Evolutionary conservation across 371 early-diverging fungal species (phyloP).

Genomic region (Capniomyces stellatus): DNA sequence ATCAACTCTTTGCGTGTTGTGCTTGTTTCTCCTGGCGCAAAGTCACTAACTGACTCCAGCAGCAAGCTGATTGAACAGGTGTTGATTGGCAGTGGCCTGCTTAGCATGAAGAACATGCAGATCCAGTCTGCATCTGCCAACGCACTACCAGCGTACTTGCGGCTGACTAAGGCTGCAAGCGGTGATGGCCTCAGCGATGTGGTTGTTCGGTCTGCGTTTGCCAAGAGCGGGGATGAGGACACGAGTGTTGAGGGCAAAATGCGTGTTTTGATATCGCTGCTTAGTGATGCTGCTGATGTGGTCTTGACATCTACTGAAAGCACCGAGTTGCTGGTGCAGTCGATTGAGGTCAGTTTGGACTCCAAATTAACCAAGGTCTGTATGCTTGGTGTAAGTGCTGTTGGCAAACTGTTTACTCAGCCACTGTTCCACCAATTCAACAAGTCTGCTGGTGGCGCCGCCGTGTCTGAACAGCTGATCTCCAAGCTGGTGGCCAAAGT

Average conservation of each 20-base stretch:
- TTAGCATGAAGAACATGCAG: constrained; percentile 1
- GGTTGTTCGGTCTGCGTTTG: not conserved
- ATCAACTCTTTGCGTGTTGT: constrained; percentile 16
- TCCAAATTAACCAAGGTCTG: constrained; percentile 7
- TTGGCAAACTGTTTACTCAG: constrained; percentile 7
- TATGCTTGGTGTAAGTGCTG: constrained; percentile 12
- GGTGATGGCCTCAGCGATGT: not conserved
- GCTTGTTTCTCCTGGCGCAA: constrained; percentile 10
- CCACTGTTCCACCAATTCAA: constrained; percentile 3
- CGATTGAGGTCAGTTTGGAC: constrained; percentile 14
- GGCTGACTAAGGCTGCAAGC: not conserved
- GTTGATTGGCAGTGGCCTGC: constrained; percentile 1
- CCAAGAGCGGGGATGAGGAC: not conserved
- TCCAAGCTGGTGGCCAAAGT: constrained; percentile 7
- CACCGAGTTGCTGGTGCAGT: not conserved
- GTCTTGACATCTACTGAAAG: not conserved
- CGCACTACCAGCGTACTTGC: not conserved
- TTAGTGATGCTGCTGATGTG: not conserved
- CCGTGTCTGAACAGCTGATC: constrained; percentile 10
- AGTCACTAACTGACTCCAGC: constrained; percentile 10
- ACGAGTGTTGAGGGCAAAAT: not conserved
- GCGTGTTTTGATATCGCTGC: not conserved
- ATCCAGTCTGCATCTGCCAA: not conserved
- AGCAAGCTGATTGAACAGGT: constrained; percentile 15
- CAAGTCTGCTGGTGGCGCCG: constrained; percentile 10